Base-by-base conservation (phyloP, 1,139 yeast species). In the Schwanniomyces etchellsii region DNA sequence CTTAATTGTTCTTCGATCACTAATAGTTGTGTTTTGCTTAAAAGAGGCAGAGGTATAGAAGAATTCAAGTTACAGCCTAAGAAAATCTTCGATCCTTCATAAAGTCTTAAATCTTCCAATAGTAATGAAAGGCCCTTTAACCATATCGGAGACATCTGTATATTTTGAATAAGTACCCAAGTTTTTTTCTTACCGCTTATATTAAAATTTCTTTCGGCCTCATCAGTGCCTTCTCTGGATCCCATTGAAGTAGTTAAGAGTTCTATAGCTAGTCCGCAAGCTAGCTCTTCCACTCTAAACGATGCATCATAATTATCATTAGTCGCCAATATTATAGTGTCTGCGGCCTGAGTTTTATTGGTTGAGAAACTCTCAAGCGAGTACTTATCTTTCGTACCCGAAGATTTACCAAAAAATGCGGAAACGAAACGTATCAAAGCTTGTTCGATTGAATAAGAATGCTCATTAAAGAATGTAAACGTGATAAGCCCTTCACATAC, bases 131-230 rank as follows among this genome's bases (percentile, higher is more conserved):
- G 50, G 10, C 59, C 50, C 13, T 65, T 71, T 23, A 83, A 54
- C 88, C 95, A 82, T 4, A 52, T 52, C 1, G 72, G 61, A 0
- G 94, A 74, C 65, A 81, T 69, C 40, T 88, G 95, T 10, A 83
- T 65, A 45, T 88, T 88, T 48, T 88, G 95, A 27, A 88, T 54
- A 22, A 86, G 45, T 1, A 88, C 52, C 95, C 95, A 86, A 2
- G 54, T 45, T 1, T 83, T 85, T 4, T 50, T 52, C 16, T 51
- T 55, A 1, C 68, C 47, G 0, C 75, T 74, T 7, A 46, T 50
- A 2, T 55, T 52, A n/a, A 88, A 53, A 13, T 75, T 74, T 28
- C 59, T 56, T 24, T 70, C 73, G 0, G 89, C 93, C 27, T 62
- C 56, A 6, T 59, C 68, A 4, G 65, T 53, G 11, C 86, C 81